Percentiles rank a stretch among this genome's conserved stretches.
Evolutionary conservation across 2,329 filamentous ascomycete genomes (phyloP).

Genomic region (Fusarium chlamydosporum): DNA sequence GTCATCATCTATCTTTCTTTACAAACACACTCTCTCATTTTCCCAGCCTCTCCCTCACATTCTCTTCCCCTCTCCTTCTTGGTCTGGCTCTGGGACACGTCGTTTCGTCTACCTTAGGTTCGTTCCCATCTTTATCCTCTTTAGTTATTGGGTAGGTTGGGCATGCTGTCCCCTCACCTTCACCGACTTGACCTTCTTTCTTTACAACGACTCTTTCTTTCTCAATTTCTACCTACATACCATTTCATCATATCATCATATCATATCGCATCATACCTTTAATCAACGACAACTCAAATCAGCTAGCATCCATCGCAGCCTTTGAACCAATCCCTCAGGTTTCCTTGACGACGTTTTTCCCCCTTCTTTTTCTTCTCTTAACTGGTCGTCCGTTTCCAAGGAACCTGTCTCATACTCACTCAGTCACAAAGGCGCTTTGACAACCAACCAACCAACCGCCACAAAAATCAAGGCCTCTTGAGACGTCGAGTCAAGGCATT

Average conservation of each 20-base stretch:
- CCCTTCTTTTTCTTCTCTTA: too few relatives aligned
- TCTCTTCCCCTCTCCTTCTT: constrained; percentile 1
- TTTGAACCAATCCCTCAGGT: constrained; percentile 11
- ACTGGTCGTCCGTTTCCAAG: constrained; percentile 25
- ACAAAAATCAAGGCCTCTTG: constrained; percentile 12
- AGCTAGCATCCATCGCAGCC: not conserved
- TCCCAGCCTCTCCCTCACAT: not conserved
- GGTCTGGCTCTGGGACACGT: constrained; percentile 19
- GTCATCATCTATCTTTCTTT: not conserved
- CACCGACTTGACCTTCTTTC: constrained; percentile 34
- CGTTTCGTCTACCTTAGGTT: not conserved
- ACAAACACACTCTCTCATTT: not conserved
- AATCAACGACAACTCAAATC: not conserved
- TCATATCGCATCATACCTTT: constrained; percentile 1
- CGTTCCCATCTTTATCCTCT: constrained; percentile 33
- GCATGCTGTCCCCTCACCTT: constrained; percentile 27
- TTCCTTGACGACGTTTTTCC: constrained; percentile 34
- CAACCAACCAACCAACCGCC: constrained; percentile 21
- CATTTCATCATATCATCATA: constrained; percentile 16
- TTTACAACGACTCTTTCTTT: constrained; percentile 18
- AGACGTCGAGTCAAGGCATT: constrained; percentile 29
- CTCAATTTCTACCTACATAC: constrained; percentile 2
- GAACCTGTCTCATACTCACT: constrained; percentile 27
- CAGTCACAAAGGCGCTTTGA: constrained; percentile 27
- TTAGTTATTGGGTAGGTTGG: constrained; percentile 33